Conservation (phyloP, 371 early-diverging fungal species). For the Mortierella sp. region DNA sequence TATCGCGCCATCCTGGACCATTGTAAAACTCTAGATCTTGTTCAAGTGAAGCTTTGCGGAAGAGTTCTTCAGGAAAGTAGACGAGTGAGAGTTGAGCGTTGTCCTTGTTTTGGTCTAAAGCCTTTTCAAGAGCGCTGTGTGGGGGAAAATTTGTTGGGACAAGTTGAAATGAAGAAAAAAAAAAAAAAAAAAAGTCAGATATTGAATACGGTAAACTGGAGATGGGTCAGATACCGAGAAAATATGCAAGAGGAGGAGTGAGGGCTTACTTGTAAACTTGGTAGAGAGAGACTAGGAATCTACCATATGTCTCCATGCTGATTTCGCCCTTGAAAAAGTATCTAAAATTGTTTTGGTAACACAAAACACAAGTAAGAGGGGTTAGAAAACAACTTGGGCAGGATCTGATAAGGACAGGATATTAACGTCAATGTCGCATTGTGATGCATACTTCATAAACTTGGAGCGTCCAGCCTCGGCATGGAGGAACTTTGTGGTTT, state of each 20-base stretch:
- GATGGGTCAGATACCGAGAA: not conserved
- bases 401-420: not conserved
- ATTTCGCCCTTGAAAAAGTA: slow-evolving; percentile 56
- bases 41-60: slow-evolving; percentile 58
- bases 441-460: slow-evolving; percentile 62
- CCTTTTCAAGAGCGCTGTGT: slow-evolving; percentile 61
- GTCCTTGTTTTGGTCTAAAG: slow-evolving; percentile 64
- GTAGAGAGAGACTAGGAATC: slow-evolving; percentile 51
- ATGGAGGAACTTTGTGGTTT: slow-evolving; percentile 71
- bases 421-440: too few relatives aligned
- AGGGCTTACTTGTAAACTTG: slow-evolving; percentile 37
- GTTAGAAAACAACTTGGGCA: not conserved
- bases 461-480: slow-evolving; percentile 68
- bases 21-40: slow-evolving; percentile 68
- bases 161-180: not conserved
- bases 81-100: slow-evolving; percentile 62
- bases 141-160: not conserved
- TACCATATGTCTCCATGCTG: slow-evolving; percentile 32
- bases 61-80: slow-evolving; percentile 68
- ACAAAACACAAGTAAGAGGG: not conserved
- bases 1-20: slow-evolving; percentile 59
- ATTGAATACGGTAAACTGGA: too few relatives aligned
- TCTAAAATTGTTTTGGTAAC: not conserved
- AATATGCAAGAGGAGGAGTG: too few relatives aligned
- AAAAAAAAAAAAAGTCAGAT: not conserved